A percentile compares a stretch with the other conserved stretches of the same genome.
Evolutionary conservation across 192 early-diverging fungal genomes (phyloP).

Genomic region (Backusella liffmaniae): DNA sequence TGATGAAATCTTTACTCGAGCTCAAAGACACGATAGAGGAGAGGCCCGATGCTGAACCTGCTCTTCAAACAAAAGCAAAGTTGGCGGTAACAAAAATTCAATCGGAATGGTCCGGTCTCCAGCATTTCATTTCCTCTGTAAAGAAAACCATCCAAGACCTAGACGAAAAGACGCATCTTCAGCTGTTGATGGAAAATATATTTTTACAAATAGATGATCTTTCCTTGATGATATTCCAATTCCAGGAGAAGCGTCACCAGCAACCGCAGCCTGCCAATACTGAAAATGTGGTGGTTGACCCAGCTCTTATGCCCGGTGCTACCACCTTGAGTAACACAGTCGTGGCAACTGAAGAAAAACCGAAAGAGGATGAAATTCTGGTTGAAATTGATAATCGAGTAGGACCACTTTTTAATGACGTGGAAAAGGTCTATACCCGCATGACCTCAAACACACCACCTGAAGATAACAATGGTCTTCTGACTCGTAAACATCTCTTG

Average conservation of each 20-base stretch:
- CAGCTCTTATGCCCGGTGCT: background rate
- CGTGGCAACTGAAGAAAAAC: background rate
- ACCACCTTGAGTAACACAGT: background rate
- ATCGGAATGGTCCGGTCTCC: slow-evolving; percentile 54
- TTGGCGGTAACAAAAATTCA: slow-evolving; percentile 42
- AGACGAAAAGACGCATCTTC: slow-evolving; percentile 33
- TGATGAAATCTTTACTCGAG: slow-evolving; percentile 46
- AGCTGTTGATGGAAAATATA: slow-evolving; percentile 40
- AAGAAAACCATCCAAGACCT: slow-evolving; percentile 46
- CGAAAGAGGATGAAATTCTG: slow-evolving; percentile 35
- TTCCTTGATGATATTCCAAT: slow-evolving; percentile 43
- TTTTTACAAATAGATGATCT: slow-evolving; percentile 44
- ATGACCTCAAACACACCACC: slow-evolving; percentile 27
- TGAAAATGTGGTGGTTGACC: background rate
- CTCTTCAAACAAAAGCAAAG: background rate
- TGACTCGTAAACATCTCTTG: slow-evolving; percentile 31
- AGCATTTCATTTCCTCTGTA: slow-evolving; percentile 52
- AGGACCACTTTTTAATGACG: slow-evolving; percentile 47
- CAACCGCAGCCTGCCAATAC: background rate
- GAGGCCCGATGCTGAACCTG: background rate
- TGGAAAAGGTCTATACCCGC: slow-evolving; percentile 46
- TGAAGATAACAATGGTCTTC: slow-evolving; percentile 30
- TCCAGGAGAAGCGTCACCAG: slow-evolving; percentile 37
- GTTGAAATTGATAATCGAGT: slow-evolving; percentile 51
- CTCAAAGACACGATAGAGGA: slow-evolving; percentile 31